These are phyloP conservation scores for Scutellaria baicalensis DNA, from an alignment of 257 asterid species.

Conservation along the genomic window DNA sequence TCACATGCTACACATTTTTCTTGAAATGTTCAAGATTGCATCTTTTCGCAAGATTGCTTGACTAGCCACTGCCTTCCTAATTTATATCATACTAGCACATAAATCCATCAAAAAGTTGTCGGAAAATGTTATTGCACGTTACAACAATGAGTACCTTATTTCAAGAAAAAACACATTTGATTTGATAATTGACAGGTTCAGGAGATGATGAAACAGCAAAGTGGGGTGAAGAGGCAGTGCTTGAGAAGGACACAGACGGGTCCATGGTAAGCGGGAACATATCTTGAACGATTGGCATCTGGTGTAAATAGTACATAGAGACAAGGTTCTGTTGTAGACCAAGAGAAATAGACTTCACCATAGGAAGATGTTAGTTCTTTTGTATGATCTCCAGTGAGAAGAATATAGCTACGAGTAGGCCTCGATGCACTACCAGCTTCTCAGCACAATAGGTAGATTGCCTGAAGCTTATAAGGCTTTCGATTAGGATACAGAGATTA, in stretches of 20 bases:
- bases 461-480: neutral
- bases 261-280: conserved; percentile 46
- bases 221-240: conserved; percentile 52
- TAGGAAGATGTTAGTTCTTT: neutral
- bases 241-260: conserved; percentile 90
- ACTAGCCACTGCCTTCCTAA: no score
- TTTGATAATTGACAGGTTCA: conserved; percentile 32
- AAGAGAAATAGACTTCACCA: neutral
- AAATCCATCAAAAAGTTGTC: no score
- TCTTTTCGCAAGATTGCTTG: no score
- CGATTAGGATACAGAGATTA: conserved; percentile 6
- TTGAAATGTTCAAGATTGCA: no score
- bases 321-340: conserved; percentile 13
- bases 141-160: no score
- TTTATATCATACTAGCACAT: no score
- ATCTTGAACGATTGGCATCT: neutral
- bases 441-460: conserved; percentile 5
- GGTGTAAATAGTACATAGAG: conserved; percentile 23
- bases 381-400: neutral
- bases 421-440: neutral
- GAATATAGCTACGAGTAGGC: neutral
- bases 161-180: neutral
- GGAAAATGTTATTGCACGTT: no score
- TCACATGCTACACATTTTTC: no score
- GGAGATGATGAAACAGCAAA: conserved; percentile 61